These are phyloP conservation scores for Lentinus polychrous DNA, from an alignment of 1,284 basidiomycete species.

Conservation along the genomic window DNA sequence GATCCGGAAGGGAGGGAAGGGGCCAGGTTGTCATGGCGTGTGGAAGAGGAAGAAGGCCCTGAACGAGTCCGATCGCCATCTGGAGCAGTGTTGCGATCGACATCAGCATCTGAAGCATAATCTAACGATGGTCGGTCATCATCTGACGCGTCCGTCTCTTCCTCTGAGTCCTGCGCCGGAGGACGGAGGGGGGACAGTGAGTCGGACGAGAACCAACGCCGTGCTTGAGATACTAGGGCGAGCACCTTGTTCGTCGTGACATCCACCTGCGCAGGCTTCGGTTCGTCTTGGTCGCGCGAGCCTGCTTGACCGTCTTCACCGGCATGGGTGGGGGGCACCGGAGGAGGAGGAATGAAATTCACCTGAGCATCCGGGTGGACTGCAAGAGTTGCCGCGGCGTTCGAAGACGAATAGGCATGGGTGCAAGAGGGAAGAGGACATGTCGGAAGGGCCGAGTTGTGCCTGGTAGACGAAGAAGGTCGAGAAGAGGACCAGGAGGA, in stretches of 20 bases:
- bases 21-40: background rate
- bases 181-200: constrained; percentile 9
- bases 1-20: background rate
- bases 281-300: background rate
- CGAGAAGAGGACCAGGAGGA: constrained; percentile 9
- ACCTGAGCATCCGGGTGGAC: constrained; percentile 20
- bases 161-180: constrained; percentile 12
- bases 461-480: constrained; percentile 1
- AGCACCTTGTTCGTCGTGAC: constrained; percentile 61
- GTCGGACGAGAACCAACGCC: constrained; percentile 8
- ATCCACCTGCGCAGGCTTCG: constrained; percentile 33
- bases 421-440: constrained; percentile 30
- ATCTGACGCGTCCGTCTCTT: constrained; percentile 20
- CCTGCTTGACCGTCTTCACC: background rate
- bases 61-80: constrained; percentile 5
- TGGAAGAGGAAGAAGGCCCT: background rate
- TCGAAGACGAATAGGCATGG: constrained; percentile 6
- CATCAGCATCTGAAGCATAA: constrained; percentile 12
- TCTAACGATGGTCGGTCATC: constrained; percentile 14
- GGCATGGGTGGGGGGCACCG: constrained; percentile 9
- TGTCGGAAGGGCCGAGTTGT: constrained; percentile 19
- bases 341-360: constrained; percentile 11
- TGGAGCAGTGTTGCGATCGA: background rate
- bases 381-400: constrained; percentile 11
- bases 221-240: constrained; percentile 31